Evolutionary conservation across 768 basidiomycete species (phyloP).

Genomic region (Fomitopsis serialis): DNA sequence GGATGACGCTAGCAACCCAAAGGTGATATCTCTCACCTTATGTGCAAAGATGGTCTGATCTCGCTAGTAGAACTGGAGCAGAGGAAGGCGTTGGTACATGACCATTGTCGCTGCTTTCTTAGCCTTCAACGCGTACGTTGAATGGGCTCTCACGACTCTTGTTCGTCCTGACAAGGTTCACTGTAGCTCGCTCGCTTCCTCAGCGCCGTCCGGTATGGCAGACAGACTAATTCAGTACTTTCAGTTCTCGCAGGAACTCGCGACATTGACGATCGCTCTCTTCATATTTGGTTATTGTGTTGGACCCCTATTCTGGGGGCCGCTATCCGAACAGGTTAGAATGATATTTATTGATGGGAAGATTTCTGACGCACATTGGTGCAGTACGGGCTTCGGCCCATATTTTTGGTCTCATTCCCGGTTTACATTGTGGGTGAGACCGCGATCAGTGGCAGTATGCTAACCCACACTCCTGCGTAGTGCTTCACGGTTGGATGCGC

Average conservation of each 20-base stretch:
- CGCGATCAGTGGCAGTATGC: not conserved
- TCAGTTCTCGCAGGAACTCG: slow-evolving; percentile 44
- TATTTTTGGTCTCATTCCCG: slow-evolving; percentile 33
- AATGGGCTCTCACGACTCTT: not conserved
- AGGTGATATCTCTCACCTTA: no score
- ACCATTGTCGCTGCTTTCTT: slow-evolving; percentile 19
- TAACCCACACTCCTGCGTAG: not conserved
- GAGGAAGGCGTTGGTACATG: slow-evolving; percentile 20
- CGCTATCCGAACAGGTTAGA: slow-evolving; percentile 38
- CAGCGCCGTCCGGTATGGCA: slow-evolving; percentile 49
- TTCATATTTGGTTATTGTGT: slow-evolving; percentile 68
- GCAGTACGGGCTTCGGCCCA: slow-evolving; percentile 14
- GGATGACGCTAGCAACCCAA: no score
- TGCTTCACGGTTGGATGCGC: slow-evolving; percentile 61
- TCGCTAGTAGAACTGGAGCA: slow-evolving; percentile 23
- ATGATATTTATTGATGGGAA: not conserved
- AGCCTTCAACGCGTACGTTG: slow-evolving; percentile 33
- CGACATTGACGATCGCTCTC: slow-evolving; percentile 50
- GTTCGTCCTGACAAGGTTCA: slow-evolving; percentile 29
- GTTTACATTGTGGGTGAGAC: slow-evolving; percentile 36
- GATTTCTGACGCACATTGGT: slow-evolving; percentile 20
- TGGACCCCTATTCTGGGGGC: slow-evolving; percentile 57
- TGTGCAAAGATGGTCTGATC: no score
- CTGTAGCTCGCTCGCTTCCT: slow-evolving; percentile 44
- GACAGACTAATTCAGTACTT: slow-evolving; percentile 41